Conservation (phyloP, 208 protist genomes). For the Crithidia brevicula region DNA sequence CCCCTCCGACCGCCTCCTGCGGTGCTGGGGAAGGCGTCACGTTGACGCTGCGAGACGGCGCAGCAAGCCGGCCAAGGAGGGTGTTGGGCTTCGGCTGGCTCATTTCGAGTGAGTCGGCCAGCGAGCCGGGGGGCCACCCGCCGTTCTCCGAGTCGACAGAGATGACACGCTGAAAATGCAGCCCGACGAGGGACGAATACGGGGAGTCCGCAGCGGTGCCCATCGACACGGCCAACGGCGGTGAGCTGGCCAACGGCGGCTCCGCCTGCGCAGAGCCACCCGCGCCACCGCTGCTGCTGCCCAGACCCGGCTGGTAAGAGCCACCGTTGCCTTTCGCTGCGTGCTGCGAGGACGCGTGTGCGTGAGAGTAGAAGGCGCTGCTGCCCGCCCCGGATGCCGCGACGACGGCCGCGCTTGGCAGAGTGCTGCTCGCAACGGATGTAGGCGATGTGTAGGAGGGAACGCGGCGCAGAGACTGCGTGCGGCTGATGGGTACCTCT, state of each 20-base stretch:
- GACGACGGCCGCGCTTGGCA: background rate
- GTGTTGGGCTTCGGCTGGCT: constrained; percentile 17
- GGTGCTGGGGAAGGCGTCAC: background rate
- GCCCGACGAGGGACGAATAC: constrained; percentile 18
- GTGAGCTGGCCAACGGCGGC: constrained; percentile 2
- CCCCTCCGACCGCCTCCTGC: constrained; percentile 2
- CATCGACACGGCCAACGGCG: constrained; percentile 7
- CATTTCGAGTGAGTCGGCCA: constrained; percentile 35
- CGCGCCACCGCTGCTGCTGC: constrained; percentile 10
- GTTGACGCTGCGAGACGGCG: constrained; percentile 12
- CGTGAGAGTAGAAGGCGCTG: background rate
- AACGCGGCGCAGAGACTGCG: constrained; percentile 36
- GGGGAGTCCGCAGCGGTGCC: constrained; percentile 27
- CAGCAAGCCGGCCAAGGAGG: constrained; percentile 6
- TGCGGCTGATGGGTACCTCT: constrained; percentile 38
- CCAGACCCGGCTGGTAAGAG: too few species aligned
- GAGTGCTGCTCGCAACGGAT: constrained; percentile 11
- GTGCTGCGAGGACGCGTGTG: background rate
- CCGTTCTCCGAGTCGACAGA: constrained; percentile 32
- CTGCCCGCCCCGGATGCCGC: background rate
- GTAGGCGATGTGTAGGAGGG: constrained; percentile 24
- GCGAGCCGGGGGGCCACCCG: constrained; percentile 25
- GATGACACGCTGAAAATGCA: constrained; percentile 41
- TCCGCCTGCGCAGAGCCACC: constrained; percentile 1
- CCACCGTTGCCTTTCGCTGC: constrained; percentile 4